phyloP scores from a whole-genome alignment of 805 yeast species.

The Priceomyces castillae region DNA sequence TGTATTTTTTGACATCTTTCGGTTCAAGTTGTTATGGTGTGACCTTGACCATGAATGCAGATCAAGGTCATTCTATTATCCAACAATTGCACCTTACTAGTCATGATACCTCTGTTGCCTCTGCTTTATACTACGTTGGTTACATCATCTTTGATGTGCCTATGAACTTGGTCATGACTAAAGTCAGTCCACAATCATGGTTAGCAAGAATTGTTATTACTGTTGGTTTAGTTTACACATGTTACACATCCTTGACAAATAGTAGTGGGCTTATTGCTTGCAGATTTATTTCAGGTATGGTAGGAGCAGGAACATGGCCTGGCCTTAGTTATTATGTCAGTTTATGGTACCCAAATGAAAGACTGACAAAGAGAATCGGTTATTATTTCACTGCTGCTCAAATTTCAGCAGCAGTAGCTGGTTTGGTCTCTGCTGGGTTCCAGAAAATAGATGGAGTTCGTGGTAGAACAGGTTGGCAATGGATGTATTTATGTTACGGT shows the following conservation, averaged over 20 bases:
- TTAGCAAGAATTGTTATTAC: constrained; percentile 70
- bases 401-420: constrained; percentile 85
- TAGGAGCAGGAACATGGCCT: constrained; percentile 90
- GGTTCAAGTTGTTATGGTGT: constrained; percentile 77
- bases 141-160: constrained; percentile 84
- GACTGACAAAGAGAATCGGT: constrained; percentile 77
- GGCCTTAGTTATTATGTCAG: constrained; percentile 82
- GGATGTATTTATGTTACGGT: constrained; percentile 82
- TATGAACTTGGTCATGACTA: constrained; percentile 83
- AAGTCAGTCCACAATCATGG: constrained; percentile 83
- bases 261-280: constrained; percentile 64
- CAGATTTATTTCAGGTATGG: constrained; percentile 69
- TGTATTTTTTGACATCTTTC: constrained; percentile 76
- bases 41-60: constrained; percentile 74
- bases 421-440: constrained; percentile 83
- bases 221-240: constrained; percentile 74
- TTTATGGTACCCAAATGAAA: constrained; percentile 78
- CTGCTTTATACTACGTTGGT: constrained; percentile 80
- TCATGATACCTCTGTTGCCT: constrained; percentile 67
- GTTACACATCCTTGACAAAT: constrained; percentile 61
- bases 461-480: constrained; percentile 81
- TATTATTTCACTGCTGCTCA: constrained; percentile 92
- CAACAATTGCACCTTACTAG: constrained; percentile 50
- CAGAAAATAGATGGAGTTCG: constrained; percentile 72
- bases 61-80: constrained; percentile 56